Evolutionary conservation across 1,284 basidiomycete genomes (phyloP), one percentile per base, ranked within the genome.

Genomic region (Naganishia cerealis): DNA sequence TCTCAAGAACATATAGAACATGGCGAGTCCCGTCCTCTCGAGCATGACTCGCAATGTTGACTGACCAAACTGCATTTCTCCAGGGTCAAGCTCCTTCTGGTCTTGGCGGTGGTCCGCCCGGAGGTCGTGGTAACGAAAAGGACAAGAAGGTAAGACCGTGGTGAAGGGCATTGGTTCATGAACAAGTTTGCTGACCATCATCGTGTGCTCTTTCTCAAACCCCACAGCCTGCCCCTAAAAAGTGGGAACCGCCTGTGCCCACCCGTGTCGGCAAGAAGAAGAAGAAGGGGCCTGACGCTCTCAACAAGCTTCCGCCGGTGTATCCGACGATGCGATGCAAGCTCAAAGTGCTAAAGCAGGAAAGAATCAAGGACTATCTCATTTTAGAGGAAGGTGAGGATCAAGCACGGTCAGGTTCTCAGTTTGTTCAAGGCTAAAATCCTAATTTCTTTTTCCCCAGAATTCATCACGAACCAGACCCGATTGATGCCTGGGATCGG

Each of bases 221-320:
- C 52, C 24, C 39, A 2, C 68, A 58, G 59, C 48, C 52, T 29
- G 50, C 68, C 72, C 75, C 77, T 75, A 93, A 95, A 87, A 97
- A 98, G 83, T 99, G 95, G 94, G 96, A 99, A 81, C 94, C 96
- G 13, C 96, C 96, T 72, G 87, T 98, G 63, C 95, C 96, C 13
- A 98, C 96, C 43, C 90, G 94, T 68, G 92, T 98, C 42, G 96
- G 96, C 67, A 96, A 95, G 87, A 89, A 91, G 84, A 90, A 90
- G 84, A 89, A 86, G 83, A 87, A 88, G 71, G 96, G 96, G 29
- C 95, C 96, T 24, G 89, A 93, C 70, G 86, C 94, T 0, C 87
- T 94, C 0, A 90, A 90, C 57, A 96, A 96, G 78, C 88, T 99
- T 6, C 95, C 96, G 26, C 84, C 93, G 18, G 92, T 99, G 26